A percentile compares a stretch with the other conserved stretches of the same genome.
These are phyloP conservation scores for Pseudopediastrum boryanum DNA, from an alignment of 139 green algal species.

Conservation along the genomic window DNA sequence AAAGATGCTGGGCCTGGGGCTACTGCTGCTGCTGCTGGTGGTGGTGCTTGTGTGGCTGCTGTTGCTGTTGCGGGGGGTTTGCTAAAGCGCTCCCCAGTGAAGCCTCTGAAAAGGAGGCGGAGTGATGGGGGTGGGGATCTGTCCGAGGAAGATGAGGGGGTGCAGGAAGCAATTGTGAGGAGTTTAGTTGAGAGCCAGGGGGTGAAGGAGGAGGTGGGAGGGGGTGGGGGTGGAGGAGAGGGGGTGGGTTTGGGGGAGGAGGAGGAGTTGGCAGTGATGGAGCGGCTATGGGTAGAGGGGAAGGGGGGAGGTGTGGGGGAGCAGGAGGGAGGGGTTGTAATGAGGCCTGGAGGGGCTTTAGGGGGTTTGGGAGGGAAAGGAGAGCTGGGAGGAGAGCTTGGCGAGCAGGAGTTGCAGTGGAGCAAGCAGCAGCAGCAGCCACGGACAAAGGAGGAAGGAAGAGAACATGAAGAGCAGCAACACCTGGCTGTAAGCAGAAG, in stretches of 20 bases:
- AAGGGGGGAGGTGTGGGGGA: too few relatives aligned
- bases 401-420: too few relatives aligned
- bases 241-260: slow-evolving; percentile 18
- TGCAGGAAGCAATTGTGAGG: slow-evolving; percentile 73
- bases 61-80: not conserved
- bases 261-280: not conserved
- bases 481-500: too few relatives aligned
- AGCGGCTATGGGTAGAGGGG: too few relatives aligned
- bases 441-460: too few relatives aligned
- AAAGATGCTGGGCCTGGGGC: slow-evolving; percentile 14
- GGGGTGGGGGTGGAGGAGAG: not conserved
- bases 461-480: too few relatives aligned
- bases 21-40: slow-evolving; percentile 25
- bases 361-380: too few relatives aligned
- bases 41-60: slow-evolving; percentile 36
- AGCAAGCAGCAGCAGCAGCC: too few relatives aligned
- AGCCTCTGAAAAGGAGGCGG: not conserved
- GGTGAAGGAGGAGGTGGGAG: slow-evolving; percentile 11
- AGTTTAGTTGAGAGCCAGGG: slow-evolving; percentile 38
- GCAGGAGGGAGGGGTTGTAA: too few relatives aligned
- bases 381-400: too few relatives aligned
- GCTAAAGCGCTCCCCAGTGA: slow-evolving; percentile 23
- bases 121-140: slow-evolving; percentile 6
- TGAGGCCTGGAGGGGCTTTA: too few relatives aligned
- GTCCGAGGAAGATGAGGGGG: slow-evolving; percentile 62